Percentiles rank a stretch among this genome's conserved stretches.
phyloP scores from a whole-genome alignment of 176 grass and related monocot genomes.

The Dactylis glomerata region DNA sequence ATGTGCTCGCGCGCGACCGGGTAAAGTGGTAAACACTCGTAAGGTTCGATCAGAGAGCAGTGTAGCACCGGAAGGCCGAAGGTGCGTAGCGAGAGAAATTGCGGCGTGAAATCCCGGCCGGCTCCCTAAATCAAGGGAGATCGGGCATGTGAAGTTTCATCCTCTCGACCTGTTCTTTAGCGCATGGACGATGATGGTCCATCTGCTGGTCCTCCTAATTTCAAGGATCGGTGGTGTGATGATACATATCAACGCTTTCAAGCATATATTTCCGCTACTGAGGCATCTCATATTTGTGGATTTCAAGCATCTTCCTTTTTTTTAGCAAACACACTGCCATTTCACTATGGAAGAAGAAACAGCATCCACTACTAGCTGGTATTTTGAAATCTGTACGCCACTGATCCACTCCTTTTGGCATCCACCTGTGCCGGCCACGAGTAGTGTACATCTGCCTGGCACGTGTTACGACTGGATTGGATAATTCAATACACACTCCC shows the following conservation, averaged over 20 bases:
- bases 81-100: not conserved
- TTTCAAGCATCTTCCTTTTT: too few relatives aligned
- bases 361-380: too few relatives aligned
- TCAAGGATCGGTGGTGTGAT: not conserved
- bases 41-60: too few relatives aligned
- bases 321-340: too few relatives aligned
- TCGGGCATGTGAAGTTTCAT: not conserved
- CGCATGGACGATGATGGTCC: not conserved
- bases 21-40: too few relatives aligned
- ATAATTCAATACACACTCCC: not conserved
- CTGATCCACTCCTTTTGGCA: too few relatives aligned
- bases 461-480: not conserved
- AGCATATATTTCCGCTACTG: not conserved
- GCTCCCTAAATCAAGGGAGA: not conserved
- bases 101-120: not conserved
- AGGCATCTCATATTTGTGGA: too few relatives aligned
- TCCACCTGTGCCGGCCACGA: not conserved
- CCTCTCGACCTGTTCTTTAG: not conserved
- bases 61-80: too few relatives aligned
- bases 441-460: not conserved
- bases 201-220: not conserved
- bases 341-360: too few relatives aligned
- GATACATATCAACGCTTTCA: not conserved
- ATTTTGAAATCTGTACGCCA: too few relatives aligned
- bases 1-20: too few relatives aligned